These are phyloP conservation scores for Hortiboletus rubellus DNA, from an alignment of 1,284 basidiomycete genomes.

Conservation along the genomic window DNA sequence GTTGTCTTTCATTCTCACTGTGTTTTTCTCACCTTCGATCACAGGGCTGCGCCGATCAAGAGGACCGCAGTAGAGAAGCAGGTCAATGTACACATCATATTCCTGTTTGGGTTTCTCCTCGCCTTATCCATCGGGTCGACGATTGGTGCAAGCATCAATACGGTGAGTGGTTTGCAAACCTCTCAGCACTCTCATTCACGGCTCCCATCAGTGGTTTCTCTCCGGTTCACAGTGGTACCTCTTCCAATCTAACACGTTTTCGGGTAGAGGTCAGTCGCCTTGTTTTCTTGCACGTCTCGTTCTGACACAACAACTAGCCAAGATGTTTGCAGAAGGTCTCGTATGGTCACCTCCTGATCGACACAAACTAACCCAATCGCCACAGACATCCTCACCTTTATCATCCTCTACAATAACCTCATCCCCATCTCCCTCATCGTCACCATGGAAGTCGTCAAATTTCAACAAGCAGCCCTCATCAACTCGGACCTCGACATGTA, in stretches of 20 bases:
- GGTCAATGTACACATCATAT: conserved; percentile 97
- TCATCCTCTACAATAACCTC: conserved; percentile 98
- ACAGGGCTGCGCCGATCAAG: conserved; percentile 92
- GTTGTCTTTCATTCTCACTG: conserved; percentile 31
- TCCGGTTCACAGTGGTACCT: conserved; percentile 85
- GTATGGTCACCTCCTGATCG: background rate
- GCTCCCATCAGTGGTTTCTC: conserved; percentile 68
- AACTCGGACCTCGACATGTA: conserved; percentile 98
- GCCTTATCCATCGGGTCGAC: conserved; percentile 90
- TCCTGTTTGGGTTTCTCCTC: conserved; percentile 88
- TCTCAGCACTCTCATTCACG: conserved; percentile 6
- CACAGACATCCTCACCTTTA: conserved; percentile 93
- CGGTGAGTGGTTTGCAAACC: conserved; percentile 36
- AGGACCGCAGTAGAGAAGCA: conserved; percentile 94
- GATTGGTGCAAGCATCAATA: conserved; percentile 86
- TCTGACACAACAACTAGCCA: conserved; percentile 48
- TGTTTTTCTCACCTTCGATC: background rate
- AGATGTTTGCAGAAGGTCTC: conserved; percentile 77
- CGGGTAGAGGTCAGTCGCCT: conserved; percentile 56
- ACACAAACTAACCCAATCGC: conserved; percentile 9
- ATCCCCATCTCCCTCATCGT: conserved; percentile 99
- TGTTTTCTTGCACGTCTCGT: background rate
- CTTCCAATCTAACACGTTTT: conserved; percentile 53
- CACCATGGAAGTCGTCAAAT: conserved; percentile 99
- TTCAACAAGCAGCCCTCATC: conserved; percentile 95